phyloP scores from a whole-genome alignment of 495 filamentous ascomycete species.

The Pyrenula massariospora region DNA sequence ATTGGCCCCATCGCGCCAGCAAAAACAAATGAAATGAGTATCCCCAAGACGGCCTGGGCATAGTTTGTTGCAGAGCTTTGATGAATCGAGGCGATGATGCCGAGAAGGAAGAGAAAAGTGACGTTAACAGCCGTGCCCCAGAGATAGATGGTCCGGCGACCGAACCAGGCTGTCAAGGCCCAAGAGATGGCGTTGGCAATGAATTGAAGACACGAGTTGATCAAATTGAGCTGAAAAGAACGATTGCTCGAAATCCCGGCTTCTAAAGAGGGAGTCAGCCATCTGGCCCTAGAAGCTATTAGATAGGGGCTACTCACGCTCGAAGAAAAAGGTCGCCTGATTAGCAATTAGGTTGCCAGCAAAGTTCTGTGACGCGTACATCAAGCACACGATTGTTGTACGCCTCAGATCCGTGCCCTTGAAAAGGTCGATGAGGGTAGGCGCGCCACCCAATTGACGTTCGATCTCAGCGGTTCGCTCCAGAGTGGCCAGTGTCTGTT shows the following conservation, averaged over 20 bases:
- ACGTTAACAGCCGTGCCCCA: constrained; percentile 27
- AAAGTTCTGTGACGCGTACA: constrained; percentile 28
- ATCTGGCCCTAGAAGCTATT: neutral
- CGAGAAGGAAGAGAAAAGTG: constrained; percentile 21
- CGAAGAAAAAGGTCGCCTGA: constrained; percentile 18
- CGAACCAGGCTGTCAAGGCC: constrained; percentile 21
- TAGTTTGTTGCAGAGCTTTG: constrained; percentile 17
- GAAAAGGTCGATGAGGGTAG: constrained; percentile 53
- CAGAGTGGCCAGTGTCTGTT: constrained; percentile 63
- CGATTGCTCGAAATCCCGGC: constrained; percentile 11
- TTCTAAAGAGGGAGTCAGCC: constrained; percentile 10
- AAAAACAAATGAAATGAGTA: constrained; percentile 40
- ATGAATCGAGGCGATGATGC: constrained; percentile 29
- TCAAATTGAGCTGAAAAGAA: constrained; percentile 23
- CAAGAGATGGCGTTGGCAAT: constrained; percentile 18
- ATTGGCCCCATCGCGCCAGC: constrained; percentile 29
- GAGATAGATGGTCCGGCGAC: constrained; percentile 35
- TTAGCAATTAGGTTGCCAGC: constrained; percentile 13
- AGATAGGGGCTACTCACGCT: constrained; percentile 8
- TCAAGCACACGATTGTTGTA: constrained; percentile 55
- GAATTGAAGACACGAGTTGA: constrained; percentile 25
- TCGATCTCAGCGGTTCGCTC: constrained; percentile 59
- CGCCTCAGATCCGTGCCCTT: constrained; percentile 54
- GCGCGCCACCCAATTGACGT: constrained; percentile 41
- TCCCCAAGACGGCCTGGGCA: constrained; percentile 38